Percentiles rank a stretch among this genome's conserved stretches.
These are phyloP conservation scores for Teunomyces stri DNA, from an alignment of 805 yeast genomes.

Conservation along the genomic window DNA sequence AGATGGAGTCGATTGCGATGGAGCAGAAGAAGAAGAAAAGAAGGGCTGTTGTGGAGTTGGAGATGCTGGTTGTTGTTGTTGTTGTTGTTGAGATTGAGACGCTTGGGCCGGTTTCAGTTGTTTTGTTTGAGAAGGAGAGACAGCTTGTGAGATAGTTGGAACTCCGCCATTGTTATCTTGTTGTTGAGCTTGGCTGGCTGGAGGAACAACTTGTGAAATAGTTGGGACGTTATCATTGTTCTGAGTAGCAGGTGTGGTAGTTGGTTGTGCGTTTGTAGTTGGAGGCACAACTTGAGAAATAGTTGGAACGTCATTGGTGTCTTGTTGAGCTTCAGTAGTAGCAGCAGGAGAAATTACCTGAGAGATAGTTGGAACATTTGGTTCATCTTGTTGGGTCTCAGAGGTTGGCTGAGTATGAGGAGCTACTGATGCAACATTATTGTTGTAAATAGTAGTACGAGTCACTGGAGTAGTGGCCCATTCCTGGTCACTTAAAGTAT, in stretches of 20 bases:
- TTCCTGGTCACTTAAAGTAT: constrained; percentile 35
- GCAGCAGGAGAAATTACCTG: constrained; percentile 9
- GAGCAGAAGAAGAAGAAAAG: constrained; percentile 2
- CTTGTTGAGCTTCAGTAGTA: constrained; percentile 16
- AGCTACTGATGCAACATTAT: constrained; percentile 7
- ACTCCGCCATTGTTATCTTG: constrained; percentile 5
- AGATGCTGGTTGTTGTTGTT: constrained; percentile 6
- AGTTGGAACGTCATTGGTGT: constrained; percentile 11
- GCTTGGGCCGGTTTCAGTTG: not conserved
- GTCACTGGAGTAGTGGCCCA: constrained; percentile 35
- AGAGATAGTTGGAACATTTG: constrained; percentile 27
- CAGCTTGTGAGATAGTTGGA: not conserved
- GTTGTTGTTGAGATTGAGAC: constrained; percentile 13
- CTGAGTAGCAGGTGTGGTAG: not conserved
- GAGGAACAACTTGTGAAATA: constrained; percentile 11
- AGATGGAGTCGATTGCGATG: constrained; percentile 7
- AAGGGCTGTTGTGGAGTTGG: constrained; percentile 13
- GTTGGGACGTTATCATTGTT: constrained; percentile 14
- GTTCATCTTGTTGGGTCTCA: constrained; percentile 12
- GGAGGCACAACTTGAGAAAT: constrained; percentile 2
- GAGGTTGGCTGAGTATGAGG: constrained; percentile 7
- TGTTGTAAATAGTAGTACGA: constrained; percentile 26
- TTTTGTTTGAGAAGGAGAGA: not conserved
- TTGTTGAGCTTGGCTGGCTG: constrained; percentile 14
- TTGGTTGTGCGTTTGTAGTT: not conserved